Base-by-base conservation (phyloP, 495 filamentous ascomycete genomes). In the Hamigera avellanea region DNA sequence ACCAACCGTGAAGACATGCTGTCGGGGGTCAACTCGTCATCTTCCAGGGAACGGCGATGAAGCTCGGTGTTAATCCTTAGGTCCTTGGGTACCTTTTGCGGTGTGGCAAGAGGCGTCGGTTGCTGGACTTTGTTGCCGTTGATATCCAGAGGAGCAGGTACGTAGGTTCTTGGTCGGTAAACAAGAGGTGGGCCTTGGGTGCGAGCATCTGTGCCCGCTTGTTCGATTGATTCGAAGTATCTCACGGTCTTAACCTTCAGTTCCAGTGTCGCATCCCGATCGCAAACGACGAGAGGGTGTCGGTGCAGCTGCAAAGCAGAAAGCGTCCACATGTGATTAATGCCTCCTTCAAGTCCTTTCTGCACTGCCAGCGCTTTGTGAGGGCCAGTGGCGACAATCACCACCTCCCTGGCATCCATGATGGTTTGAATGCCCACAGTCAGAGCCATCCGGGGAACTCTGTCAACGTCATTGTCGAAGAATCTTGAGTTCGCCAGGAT, bases 281-380 rank as follows among this genome's bases (percentile, higher is more conserved):
- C 85, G 31, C 83, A 84, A 2, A 89, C 81, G 23, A 89, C 72
- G 66, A 89, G 69, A 14, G 82, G 75, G 48, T 86, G 77, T 3
- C 74, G 80, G 49, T 89, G 85, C 43, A 89, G 49, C 56, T 93
- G 85, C 39, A 93, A 65, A 18, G 73, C 74, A 5, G 82, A 86
- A 7, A 87, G 69, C 0, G 85, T 89, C 82, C 83, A 89, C 83
- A 88, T 88, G 62, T 89, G 83, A 50, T 86, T 86, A 28, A 93
- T 73, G 6, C 81, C 81, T 19, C 78, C 78, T 52, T 93, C 85
- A 19, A 93, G 75, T 44, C 82, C 86, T 41, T 76, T 78, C 48
- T 88, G 78, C 40, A 89, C 56, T n/a, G 85, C 84, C 5, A 83
- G 62, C 0, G 85, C 76, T 54, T 89, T 93, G 61, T 82, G 78